A percentile compares a stretch with the other conserved stretches of the same genome.
Conservation (phyloP, 805 yeast genomes). For the Barnettozyma vustinii region DNA sequence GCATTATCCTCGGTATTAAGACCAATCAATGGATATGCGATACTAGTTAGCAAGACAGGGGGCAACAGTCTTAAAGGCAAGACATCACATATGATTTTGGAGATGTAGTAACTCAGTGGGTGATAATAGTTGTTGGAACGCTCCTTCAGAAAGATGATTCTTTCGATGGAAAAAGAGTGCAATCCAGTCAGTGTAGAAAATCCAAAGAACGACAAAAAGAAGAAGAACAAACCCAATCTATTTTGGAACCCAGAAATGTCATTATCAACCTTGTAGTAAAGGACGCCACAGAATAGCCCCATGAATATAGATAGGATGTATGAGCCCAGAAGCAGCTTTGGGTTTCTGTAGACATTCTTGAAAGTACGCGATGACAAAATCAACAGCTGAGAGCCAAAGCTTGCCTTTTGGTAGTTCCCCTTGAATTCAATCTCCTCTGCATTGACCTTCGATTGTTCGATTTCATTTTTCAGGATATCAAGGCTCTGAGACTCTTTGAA, state of each 20-base stretch:
- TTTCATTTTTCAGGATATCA: slow-evolving; percentile 28
- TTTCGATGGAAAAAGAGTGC: slow-evolving; percentile 81
- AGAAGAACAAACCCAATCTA: slow-evolving; percentile 89
- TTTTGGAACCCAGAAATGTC: slow-evolving; percentile 97
- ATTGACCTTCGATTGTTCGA: slow-evolving; percentile 22
- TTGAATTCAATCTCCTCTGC: slow-evolving; percentile 20
- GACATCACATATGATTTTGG: slow-evolving; percentile 86
- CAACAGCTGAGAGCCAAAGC: slow-evolving; percentile 56
- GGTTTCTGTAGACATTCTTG: slow-evolving; percentile 89
- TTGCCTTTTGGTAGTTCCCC: slow-evolving; percentile 37
- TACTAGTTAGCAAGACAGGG: slow-evolving; percentile 72
- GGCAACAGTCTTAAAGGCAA: slow-evolving; percentile 92
- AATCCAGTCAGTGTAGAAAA: slow-evolving; percentile 90
- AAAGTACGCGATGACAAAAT: slow-evolving; percentile 83
- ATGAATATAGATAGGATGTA: slow-evolving; percentile 70
- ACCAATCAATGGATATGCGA: slow-evolving; percentile 88
- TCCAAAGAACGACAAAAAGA: slow-evolving; percentile 86
- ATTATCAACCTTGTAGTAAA: slow-evolving; percentile 77
- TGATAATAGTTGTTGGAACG: slow-evolving; percentile 91
- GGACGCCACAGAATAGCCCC: slow-evolving; percentile 79
- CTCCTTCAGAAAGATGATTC: slow-evolving; percentile 87
- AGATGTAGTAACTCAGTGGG: slow-evolving; percentile 77
- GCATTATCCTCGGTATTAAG: slow-evolving; percentile 72
- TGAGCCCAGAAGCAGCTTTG: slow-evolving; percentile 80
- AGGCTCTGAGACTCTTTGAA: slow-evolving; percentile 30